phyloP scores from a whole-genome alignment of 805 yeast species.

The Wickerhamomyces rabaulensis region DNA sequence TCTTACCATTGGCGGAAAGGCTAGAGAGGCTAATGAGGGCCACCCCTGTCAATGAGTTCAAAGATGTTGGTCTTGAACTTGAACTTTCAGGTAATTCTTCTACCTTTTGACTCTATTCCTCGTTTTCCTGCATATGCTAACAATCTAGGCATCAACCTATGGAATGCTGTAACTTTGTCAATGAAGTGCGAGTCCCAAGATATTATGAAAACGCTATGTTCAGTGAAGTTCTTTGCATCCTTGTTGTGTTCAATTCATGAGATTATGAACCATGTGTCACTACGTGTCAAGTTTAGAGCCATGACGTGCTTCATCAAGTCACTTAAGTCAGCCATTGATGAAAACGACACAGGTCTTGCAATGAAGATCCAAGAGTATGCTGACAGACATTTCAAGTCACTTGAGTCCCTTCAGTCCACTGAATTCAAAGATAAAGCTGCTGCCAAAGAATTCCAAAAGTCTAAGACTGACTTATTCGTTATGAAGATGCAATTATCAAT shows the following conservation, averaged over 20 bases:
- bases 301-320: slow-evolving; percentile 27
- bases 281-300: slow-evolving; percentile 24
- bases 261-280: slow-evolving; percentile 16
- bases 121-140: neutral
- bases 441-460: slow-evolving; percentile 11
- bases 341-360: slow-evolving; percentile 12
- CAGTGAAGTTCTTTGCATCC: slow-evolving; percentile 24
- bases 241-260: slow-evolving; percentile 29
- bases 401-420: slow-evolving; percentile 16
- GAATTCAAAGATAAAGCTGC: slow-evolving; percentile 7
- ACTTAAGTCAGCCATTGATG: slow-evolving; percentile 26
- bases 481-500: slow-evolving; percentile 28
- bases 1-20: slow-evolving; percentile 29
- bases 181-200: slow-evolving; percentile 17
- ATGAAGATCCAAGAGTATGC: slow-evolving; percentile 25
- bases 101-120: neutral
- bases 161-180: slow-evolving; percentile 31
- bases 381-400: slow-evolving; percentile 20
- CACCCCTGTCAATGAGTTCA: slow-evolving; percentile 14
- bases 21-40: slow-evolving; percentile 25
- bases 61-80: slow-evolving; percentile 17
- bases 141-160: slow-evolving; percentile 26
- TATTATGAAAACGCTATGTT: slow-evolving; percentile 9
- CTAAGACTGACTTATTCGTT: slow-evolving; percentile 26
- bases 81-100: slow-evolving; percentile 20